Percentiles rank a stretch among this genome's conserved stretches.
Conservation (phyloP, 2,329 filamentous ascomycete genomes). For the Emydomyces testavorans region DNA sequence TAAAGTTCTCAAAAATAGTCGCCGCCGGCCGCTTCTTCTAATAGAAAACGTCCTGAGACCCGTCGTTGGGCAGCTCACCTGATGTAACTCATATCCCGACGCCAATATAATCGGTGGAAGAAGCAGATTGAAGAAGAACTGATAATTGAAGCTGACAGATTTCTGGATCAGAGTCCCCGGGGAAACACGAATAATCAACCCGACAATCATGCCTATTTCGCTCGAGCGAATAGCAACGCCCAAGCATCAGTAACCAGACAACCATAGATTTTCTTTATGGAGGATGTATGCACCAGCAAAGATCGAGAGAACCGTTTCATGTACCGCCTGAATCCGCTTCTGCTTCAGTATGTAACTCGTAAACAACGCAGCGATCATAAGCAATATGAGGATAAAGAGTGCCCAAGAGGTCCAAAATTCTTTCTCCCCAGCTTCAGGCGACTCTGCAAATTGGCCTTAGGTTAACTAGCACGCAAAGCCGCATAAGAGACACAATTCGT, state of each 20-base stretch:
- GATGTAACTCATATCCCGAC: conserved; percentile 92
- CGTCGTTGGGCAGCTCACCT: conserved; percentile 38
- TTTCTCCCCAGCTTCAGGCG: conserved; percentile 73
- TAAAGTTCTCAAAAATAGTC: conserved; percentile 1
- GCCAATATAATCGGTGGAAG: conserved; percentile 97
- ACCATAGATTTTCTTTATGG: background rate
- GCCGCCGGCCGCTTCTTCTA: background rate
- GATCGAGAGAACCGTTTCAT: conserved; percentile 96
- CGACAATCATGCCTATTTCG: conserved; percentile 83
- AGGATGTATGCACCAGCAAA: conserved; percentile 59
- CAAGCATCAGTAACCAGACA: background rate
- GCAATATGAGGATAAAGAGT: conserved; percentile 87
- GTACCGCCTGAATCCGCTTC: conserved; percentile 91
- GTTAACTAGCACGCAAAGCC: background rate
- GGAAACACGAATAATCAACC: conserved; percentile 71
- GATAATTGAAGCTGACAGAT: conserved; percentile 92
- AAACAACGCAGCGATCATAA: conserved; percentile 89
- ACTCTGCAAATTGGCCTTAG: conserved; percentile 34
- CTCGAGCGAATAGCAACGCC: no score
- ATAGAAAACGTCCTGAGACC: background rate
- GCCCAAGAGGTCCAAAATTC: conserved; percentile 95
- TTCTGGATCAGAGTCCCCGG: conserved; percentile 74
- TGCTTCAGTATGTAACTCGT: conserved; percentile 95
- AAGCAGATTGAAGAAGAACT: conserved; percentile 98
- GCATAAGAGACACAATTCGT: background rate